Percentiles rank a stretch among this genome's conserved stretches.
Evolutionary conservation across 1,284 basidiomycete genomes (phyloP).

Genomic region (Irpex lacteus): DNA sequence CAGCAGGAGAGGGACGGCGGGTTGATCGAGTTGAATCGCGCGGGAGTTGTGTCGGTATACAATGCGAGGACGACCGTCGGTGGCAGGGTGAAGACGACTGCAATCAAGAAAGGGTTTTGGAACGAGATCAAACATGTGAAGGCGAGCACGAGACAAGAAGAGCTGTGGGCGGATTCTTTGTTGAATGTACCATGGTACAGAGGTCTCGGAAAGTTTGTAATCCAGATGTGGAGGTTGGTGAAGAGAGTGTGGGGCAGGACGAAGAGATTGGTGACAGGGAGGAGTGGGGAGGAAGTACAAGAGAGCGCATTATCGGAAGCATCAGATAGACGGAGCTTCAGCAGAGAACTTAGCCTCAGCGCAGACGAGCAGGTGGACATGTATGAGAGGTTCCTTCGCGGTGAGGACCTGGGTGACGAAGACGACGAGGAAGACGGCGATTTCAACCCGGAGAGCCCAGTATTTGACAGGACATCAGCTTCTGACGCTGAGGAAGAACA

Average conservation of each 20-base stretch:
- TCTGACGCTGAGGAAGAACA: conserved; percentile 28
- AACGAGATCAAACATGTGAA: conserved; percentile 36
- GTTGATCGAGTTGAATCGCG: conserved; percentile 42
- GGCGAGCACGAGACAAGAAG: conserved; percentile 31
- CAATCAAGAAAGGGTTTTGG: conserved; percentile 31
- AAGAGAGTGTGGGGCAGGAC: conserved; percentile 5
- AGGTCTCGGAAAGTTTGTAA: conserved; percentile 39
- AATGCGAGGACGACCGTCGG: conserved; percentile 22
- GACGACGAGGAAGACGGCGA: conserved; percentile 54
- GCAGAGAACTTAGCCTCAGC: neutral
- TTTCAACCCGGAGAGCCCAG: conserved; percentile 16
- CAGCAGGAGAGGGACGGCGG: conserved; percentile 24
- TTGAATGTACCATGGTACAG: conserved; percentile 41
- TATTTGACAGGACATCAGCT: conserved; percentile 12
- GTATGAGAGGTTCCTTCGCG: conserved; percentile 60
- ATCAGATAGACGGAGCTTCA: neutral
- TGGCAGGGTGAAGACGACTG: conserved; percentile 4
- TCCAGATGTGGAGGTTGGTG: conserved; percentile 35
- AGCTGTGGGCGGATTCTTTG: conserved; percentile 38
- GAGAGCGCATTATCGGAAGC: conserved; percentile 4
- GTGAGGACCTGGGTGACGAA: conserved; percentile 56
- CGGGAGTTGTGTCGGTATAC: conserved; percentile 38
- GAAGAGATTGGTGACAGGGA: neutral
- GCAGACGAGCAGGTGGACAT: conserved; percentile 29
- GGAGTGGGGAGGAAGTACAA: neutral